phyloP scores from a whole-genome alignment of 2,329 filamentous ascomycete species.

The Pyrenochaeta sp. region DNA sequence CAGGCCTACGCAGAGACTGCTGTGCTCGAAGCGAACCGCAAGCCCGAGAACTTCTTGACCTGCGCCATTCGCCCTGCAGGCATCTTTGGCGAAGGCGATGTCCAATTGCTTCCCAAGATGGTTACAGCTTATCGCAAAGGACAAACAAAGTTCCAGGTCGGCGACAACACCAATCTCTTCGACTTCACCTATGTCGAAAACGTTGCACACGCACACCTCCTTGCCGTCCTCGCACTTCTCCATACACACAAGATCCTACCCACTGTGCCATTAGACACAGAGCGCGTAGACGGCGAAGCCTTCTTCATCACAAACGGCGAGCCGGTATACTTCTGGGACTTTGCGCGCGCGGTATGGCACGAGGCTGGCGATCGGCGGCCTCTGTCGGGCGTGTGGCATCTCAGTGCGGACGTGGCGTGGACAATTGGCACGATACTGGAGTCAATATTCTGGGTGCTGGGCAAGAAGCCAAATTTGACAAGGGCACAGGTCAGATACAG shows the following conservation, averaged over 20 bases:
- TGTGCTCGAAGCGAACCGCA: constrained; percentile 59
- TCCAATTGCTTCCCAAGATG: constrained; percentile 55
- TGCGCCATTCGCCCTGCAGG: constrained; percentile 58
- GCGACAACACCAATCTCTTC: constrained; percentile 61
- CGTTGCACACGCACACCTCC: constrained; percentile 60
- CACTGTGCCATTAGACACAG: constrained; percentile 50
- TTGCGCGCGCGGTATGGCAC: constrained; percentile 56
- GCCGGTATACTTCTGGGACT: constrained; percentile 61
- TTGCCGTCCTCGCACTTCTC: constrained; percentile 59
- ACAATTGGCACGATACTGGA: constrained; percentile 54
- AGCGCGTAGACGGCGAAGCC: constrained; percentile 59
- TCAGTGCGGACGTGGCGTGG: constrained; percentile 52
- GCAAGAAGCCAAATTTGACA: constrained; percentile 56
- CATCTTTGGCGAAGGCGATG: constrained; percentile 61
- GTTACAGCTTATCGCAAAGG: constrained; percentile 55
- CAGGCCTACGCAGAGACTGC: constrained; percentile 56
- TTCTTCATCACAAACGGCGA: constrained; percentile 61
- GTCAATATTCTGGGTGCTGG: constrained; percentile 54
- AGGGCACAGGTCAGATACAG: constrained; percentile 66
- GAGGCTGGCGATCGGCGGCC: constrained; percentile 51
- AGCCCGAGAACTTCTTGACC: constrained; percentile 56
- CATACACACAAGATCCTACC: constrained; percentile 49
- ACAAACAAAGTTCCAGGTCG: constrained; percentile 60
- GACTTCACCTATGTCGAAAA: constrained; percentile 63
- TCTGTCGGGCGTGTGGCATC: constrained; percentile 51